Evolutionary conservation across 441 rosid genomes (phyloP).

Genomic region (Daphne laureola): DNA sequence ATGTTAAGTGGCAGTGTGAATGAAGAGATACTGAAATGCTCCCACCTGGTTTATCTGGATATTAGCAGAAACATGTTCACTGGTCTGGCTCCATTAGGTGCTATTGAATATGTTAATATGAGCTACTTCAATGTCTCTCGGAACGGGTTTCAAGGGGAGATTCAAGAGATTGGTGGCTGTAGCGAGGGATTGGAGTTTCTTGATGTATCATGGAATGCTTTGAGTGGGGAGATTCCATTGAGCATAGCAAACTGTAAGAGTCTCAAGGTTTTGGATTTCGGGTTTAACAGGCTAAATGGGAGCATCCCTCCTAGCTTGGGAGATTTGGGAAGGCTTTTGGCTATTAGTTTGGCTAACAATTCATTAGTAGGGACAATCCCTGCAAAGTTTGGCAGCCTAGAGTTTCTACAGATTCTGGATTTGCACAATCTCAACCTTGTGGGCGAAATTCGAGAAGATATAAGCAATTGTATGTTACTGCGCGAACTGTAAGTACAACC

Average conservation of each 20-base stretch:
- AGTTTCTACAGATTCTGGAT: constrained; percentile 61
- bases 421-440: constrained; percentile 63
- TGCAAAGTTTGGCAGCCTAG: constrained; percentile 48
- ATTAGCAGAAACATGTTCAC: constrained; percentile 60
- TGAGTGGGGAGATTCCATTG: constrained; percentile 50
- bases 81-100: constrained; percentile 64
- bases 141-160: constrained; percentile 60
- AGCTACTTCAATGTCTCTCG: constrained; percentile 57
- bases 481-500: constrained; percentile 67
- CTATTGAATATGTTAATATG: constrained; percentile 47
- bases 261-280: constrained; percentile 71
- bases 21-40: constrained; percentile 47
- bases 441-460: constrained; percentile 53
- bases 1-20: constrained; percentile 50
- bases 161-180: constrained; percentile 51
- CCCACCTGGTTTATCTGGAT: constrained; percentile 52
- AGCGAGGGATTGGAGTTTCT: constrained; percentile 47
- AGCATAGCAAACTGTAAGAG: constrained; percentile 56
- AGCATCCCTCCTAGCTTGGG: constrained; percentile 46
- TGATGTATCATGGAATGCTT: constrained; percentile 70
- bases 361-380: constrained; percentile 59
- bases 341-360: constrained; percentile 68
- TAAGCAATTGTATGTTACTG: constrained; percentile 68
- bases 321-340: constrained; percentile 45
- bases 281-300: constrained; percentile 65